Evolutionary conservation across 2,329 filamentous ascomycete species (phyloP).

Genomic region (Aphanoascus verrucosus): DNA sequence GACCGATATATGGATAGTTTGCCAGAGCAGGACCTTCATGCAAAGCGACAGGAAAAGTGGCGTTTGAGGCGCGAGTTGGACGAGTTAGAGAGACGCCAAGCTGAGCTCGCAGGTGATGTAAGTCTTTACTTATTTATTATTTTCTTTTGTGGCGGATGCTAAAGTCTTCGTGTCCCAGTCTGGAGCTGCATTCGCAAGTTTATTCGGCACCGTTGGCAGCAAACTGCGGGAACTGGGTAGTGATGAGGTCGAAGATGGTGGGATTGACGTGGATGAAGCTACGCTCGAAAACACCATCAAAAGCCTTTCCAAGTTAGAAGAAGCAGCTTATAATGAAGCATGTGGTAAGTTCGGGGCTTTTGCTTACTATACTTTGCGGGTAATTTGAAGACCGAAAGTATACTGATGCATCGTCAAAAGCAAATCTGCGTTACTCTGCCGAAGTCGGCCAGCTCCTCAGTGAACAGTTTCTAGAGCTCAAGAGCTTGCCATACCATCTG

Average conservation of each 20-base stretch:
- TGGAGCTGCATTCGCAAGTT: conserved; percentile 23
- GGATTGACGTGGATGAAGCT: conserved; percentile 34
- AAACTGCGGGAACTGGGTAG: conserved; percentile 36
- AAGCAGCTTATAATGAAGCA: conserved; percentile 39
- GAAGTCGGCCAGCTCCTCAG: conserved; percentile 41
- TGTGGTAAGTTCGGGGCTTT: conserved; percentile 25
- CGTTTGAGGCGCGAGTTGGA: conserved; percentile 53
- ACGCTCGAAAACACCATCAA: conserved; percentile 33
- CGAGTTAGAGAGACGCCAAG: conserved; percentile 41
- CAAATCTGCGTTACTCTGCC: conserved; percentile 35
- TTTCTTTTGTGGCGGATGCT: not conserved
- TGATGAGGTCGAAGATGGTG: conserved; percentile 25
- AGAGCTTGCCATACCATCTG: conserved; percentile 62
- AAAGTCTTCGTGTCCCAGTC: conserved; percentile 17
- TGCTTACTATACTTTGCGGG: not conserved
- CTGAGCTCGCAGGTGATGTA: conserved; percentile 31
- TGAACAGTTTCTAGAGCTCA: conserved; percentile 53
- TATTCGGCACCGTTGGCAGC: conserved; percentile 29
- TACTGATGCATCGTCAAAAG: conserved; percentile 7
- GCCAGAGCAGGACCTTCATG: conserved; percentile 52
- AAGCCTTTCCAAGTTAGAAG: conserved; percentile 38
- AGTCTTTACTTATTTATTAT: not conserved
- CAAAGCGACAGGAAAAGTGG: conserved; percentile 59
- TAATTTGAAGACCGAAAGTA: not conserved
- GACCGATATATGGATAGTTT: conserved; percentile 70